These are phyloP conservation scores for Neofusicoccum sp. DNA, from an alignment of 2,329 filamentous ascomycete species.

Conservation along the genomic window DNA sequence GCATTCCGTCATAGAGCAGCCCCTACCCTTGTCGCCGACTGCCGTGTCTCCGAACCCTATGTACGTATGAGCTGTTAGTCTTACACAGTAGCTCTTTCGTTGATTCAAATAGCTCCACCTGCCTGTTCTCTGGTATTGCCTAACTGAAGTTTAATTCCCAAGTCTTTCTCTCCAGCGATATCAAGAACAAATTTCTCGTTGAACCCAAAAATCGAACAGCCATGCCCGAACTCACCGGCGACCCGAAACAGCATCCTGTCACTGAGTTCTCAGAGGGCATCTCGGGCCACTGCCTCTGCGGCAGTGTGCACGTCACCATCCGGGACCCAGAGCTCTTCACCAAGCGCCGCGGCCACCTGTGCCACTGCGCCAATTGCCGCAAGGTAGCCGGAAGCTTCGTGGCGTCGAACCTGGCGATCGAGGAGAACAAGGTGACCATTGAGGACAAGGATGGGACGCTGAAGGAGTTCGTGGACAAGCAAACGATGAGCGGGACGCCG, in stretches of 20 bases:
- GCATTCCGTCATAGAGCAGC: too few species aligned
- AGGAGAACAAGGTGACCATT: slow-evolving; percentile 46
- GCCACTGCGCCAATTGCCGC: slow-evolving; percentile 53
- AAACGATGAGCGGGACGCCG: slow-evolving; percentile 48
- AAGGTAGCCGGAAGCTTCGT: slow-evolving; percentile 49
- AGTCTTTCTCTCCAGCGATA: too few species aligned
- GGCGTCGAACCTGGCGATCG: slow-evolving; percentile 41
- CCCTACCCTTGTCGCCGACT: too few species aligned
- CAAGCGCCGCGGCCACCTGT: slow-evolving; percentile 46
- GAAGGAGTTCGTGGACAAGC: slow-evolving; percentile 45
- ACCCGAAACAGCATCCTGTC: slow-evolving; percentile 39
- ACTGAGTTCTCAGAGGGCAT: slow-evolving; percentile 36
- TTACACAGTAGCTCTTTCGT: too few species aligned
- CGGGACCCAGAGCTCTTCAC: slow-evolving; percentile 49
- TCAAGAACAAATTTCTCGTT: too few species aligned
- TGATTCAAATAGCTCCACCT: too few species aligned
- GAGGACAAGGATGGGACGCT: slow-evolving; percentile 45
- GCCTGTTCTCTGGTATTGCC: too few species aligned
- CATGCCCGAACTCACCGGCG: slow-evolving; percentile 30
- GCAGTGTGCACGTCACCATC: slow-evolving; percentile 49
- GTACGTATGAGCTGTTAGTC: too few species aligned
- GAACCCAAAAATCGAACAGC: not conserved
- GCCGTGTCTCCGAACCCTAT: too few species aligned
- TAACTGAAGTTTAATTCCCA: too few species aligned
- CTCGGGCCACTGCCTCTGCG: slow-evolving; percentile 47